Conservation (phyloP, 176 grass and related monocot species). For the Thinopyrum elongatum region DNA sequence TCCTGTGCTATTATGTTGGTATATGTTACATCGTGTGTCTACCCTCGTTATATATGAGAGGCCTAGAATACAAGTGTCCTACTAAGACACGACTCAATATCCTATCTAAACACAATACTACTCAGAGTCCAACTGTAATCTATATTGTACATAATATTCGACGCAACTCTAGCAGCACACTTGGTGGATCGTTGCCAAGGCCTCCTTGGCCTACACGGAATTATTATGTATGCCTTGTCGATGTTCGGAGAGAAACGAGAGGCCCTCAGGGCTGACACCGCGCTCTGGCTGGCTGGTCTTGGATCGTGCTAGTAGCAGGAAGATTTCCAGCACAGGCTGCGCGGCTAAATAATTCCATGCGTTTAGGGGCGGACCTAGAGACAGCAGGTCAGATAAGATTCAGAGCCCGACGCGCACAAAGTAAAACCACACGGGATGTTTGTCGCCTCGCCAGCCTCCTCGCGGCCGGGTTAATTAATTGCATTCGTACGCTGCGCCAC, state of each 20-base stretch:
- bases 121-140: too few relatives aligned
- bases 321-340: background rate
- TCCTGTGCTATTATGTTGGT: too few relatives aligned
- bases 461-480: background rate
- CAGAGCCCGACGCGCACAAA: constrained; percentile 26
- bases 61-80: too few relatives aligned
- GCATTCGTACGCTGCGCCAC: too few relatives aligned
- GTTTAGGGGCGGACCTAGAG: background rate
- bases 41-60: too few relatives aligned
- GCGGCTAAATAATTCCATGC: background rate
- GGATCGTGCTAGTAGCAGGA: background rate
- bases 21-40: too few relatives aligned
- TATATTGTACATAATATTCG: too few relatives aligned
- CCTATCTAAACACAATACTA: too few relatives aligned
- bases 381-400: constrained; percentile 1
- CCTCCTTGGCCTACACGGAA: background rate
- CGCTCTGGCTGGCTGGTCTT: background rate
- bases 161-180: too few relatives aligned
- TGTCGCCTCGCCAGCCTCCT: background rate
- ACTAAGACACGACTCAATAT: too few relatives aligned
- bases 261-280: background rate
- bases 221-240: background rate
- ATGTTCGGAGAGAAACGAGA: background rate
- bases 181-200: background rate
- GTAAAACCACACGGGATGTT: constrained; percentile 26